A percentile compares a stretch with the other conserved stretches of the same genome.
Evolutionary conservation across 352 stramenopile species (phyloP).

Genomic region (Plasmopara viticola): DNA sequence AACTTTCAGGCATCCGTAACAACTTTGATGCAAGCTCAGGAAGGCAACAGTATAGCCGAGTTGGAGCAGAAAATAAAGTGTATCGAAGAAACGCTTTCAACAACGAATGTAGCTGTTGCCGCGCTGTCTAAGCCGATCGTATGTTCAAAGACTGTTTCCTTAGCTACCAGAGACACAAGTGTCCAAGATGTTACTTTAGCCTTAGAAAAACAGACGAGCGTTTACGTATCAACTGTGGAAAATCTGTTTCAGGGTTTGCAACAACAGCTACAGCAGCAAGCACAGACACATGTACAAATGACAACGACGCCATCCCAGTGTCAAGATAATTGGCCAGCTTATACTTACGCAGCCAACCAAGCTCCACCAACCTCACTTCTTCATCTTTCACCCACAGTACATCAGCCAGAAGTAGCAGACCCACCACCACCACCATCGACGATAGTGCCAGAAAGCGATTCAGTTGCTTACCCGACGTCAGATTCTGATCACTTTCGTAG

Average conservation of each 20-base stretch:
- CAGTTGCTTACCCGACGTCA: background rate
- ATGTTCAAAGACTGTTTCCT: background rate
- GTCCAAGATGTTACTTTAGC: conserved; percentile 12
- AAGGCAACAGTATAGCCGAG: conserved; percentile 7
- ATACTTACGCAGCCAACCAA: conserved; percentile 15
- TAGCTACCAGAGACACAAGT: conserved; percentile 6
- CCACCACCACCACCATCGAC: background rate
- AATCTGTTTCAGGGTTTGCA: conserved; percentile 57
- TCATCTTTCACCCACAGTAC: conserved; percentile 8
- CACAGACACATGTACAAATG: conserved; percentile 24
- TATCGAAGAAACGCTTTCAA: conserved; percentile 24
- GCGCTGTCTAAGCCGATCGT: conserved; percentile 16
- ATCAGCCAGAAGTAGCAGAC: conserved; percentile 1
- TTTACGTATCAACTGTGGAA: conserved; percentile 44
- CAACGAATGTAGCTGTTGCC: conserved; percentile 10
- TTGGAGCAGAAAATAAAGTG: conserved; percentile 22
- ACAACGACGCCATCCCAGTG: conserved; percentile 16
- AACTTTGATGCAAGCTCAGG: conserved; percentile 9
- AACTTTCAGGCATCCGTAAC: conserved; percentile 12
- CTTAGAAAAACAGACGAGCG: conserved; percentile 30
- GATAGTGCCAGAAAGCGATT: background rate
- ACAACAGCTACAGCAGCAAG: conserved; percentile 46
- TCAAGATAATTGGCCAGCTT: conserved; percentile 25
- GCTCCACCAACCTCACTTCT: conserved; percentile 8
- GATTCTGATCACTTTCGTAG: background rate